These are phyloP conservation scores for Raphanus hybrid DNA, from an alignment of 441 rosid genomes.

Conservation along the genomic window DNA sequence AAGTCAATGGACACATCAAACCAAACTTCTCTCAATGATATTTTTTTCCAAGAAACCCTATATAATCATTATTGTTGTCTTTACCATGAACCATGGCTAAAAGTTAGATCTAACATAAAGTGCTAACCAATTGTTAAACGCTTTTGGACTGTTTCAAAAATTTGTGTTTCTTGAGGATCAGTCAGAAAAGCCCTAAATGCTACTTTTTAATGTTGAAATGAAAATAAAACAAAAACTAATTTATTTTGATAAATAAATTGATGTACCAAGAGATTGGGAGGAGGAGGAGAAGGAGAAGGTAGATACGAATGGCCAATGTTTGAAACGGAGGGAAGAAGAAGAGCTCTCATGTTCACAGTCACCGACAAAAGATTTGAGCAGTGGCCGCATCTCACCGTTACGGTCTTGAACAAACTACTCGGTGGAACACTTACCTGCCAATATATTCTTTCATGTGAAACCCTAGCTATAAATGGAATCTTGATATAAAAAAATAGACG, in stretches of 20 bases:
- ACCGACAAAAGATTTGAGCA: conserved; percentile 83
- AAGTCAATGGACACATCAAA: conserved; percentile 2
- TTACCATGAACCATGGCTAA: background rate
- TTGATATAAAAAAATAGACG: background rate
- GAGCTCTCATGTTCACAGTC: conserved; percentile 58
- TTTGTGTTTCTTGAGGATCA: background rate
- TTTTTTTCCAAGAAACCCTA: conserved; percentile 8
- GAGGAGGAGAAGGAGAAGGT: conserved; percentile 66
- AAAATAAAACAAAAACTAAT: conserved; percentile 8
- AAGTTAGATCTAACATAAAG: conserved; percentile 15
- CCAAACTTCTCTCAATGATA: conserved; percentile 12
- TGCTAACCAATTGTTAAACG: background rate
- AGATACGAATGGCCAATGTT: conserved; percentile 37
- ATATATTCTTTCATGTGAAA: conserved; percentile 1
- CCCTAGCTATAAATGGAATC: conserved; percentile 12
- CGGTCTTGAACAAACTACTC: conserved; percentile 86
- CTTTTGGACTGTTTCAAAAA: conserved; percentile 17
- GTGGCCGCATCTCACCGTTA: conserved; percentile 92
- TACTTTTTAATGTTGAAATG: background rate
- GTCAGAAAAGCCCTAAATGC: conserved; percentile 12
- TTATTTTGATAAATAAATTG: background rate
- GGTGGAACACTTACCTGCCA: conserved; percentile 92
- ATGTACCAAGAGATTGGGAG: conserved; percentile 69
- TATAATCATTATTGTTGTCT: conserved; percentile 2
- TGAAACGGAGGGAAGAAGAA: conserved; percentile 59